A percentile compares a stretch with the other conserved stretches of the same genome.
These are phyloP conservation scores for Ascochyta viciae-villosae DNA, from an alignment of 2,329 filamentous ascomycete genomes.

Conservation along the genomic window DNA sequence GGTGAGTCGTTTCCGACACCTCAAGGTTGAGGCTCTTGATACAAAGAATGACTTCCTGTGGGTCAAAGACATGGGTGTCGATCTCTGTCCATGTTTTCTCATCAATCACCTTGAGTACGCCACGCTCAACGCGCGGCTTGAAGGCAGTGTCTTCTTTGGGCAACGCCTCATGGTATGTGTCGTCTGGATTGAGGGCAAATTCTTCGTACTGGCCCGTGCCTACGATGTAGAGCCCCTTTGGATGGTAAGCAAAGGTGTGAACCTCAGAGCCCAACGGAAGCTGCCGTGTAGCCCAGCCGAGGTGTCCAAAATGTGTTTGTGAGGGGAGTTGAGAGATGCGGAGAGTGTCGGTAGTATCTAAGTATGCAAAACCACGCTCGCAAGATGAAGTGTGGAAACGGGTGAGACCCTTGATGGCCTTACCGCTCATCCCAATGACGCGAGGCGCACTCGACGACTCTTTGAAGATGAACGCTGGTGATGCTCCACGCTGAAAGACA, in stretches of 20 bases:
- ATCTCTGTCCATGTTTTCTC: slow-evolving; percentile 80
- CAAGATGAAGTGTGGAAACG: slow-evolving; percentile 79
- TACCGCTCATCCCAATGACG: slow-evolving; percentile 74
- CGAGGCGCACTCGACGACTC: slow-evolving; percentile 78
- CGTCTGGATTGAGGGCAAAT: slow-evolving; percentile 80
- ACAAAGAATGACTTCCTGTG: slow-evolving; percentile 78
- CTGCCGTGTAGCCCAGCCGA: slow-evolving; percentile 78
- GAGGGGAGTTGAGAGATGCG: slow-evolving; percentile 75
- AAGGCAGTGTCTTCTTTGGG: slow-evolving; percentile 67
- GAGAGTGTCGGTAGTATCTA: slow-evolving; percentile 67
- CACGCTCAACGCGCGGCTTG: slow-evolving; percentile 73
- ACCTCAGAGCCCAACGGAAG: slow-evolving; percentile 74
- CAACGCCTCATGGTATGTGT: slow-evolving; percentile 85
- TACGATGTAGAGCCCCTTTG: slow-evolving; percentile 76
- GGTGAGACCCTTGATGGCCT: slow-evolving; percentile 73
- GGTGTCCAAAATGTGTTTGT: slow-evolving; percentile 72
- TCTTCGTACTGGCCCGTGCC: slow-evolving; percentile 71
- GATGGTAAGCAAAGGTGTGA: slow-evolving; percentile 77
- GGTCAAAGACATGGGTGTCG: slow-evolving; percentile 75
- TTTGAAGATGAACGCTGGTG: slow-evolving; percentile 83
- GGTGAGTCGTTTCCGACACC: slow-evolving; percentile 87
- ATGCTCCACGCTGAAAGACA: slow-evolving; percentile 81
- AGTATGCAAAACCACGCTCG: slow-evolving; percentile 82
- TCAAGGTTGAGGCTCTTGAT: slow-evolving; percentile 86
- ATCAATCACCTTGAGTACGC: slow-evolving; percentile 79